Percentiles rank a stretch among this genome's conserved stretches.
phyloP scores from a whole-genome alignment of 2,329 filamentous ascomycete species.

The Colletotrichum sojae region DNA sequence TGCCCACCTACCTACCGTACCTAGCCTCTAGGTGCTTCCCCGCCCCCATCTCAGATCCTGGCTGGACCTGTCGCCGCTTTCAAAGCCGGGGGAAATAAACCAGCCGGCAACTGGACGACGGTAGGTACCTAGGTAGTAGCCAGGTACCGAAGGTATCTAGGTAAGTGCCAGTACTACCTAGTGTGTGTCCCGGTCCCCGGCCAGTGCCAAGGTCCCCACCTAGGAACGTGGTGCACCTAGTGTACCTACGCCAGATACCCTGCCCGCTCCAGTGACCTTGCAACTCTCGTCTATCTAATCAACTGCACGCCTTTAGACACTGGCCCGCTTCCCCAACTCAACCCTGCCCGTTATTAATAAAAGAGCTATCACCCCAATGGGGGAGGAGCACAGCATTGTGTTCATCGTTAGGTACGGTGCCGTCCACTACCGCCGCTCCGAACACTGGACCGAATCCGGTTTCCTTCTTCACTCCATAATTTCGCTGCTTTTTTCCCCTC shows the following conservation, averaged over 20 bases:
- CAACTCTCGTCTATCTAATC: constrained; percentile 26
- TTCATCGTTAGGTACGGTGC: constrained; percentile 28
- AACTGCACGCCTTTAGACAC: constrained; percentile 19
- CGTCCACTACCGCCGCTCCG: constrained; percentile 21
- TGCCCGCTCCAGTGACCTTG: background rate
- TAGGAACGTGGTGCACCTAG: constrained; percentile 4
- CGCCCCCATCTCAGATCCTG: constrained; percentile 21
- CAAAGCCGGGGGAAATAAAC: background rate
- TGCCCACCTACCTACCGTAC: no score
- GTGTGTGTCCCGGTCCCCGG: no score
- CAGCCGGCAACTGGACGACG: background rate
- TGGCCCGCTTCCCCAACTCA: constrained; percentile 42
- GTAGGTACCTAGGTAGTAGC: background rate
- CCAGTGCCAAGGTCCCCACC: constrained; percentile 1
- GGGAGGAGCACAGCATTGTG: constrained; percentile 27
- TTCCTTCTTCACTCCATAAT: background rate
- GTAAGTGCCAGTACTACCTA: no score
- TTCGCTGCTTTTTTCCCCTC: background rate
- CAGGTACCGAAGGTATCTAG: no score
- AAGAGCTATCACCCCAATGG: constrained; percentile 40
- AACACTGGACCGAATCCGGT: constrained; percentile 16
- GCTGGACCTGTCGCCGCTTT: constrained; percentile 36
- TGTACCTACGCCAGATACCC: background rate
- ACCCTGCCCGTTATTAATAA: constrained; percentile 40
- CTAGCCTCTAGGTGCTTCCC: no score